Conservation (phyloP, 176 grass and related monocot species). For the Oryza coarctata region DNA sequence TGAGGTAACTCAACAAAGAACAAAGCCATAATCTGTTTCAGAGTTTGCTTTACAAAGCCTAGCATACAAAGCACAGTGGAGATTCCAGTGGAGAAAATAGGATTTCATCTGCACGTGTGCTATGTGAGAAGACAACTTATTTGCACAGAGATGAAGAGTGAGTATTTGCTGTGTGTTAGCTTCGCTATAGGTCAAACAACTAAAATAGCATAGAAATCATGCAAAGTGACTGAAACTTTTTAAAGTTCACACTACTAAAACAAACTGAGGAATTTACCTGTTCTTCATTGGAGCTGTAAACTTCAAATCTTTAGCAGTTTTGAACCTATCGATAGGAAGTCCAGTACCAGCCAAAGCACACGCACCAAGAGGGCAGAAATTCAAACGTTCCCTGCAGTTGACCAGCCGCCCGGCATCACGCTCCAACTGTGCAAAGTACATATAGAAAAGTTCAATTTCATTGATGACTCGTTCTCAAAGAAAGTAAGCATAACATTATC, state of each 20-base stretch:
- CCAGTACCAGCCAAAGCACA: conserved; percentile 98
- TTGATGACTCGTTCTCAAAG: conserved; percentile 6
- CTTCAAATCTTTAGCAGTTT: conserved; percentile 76
- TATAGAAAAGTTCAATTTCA: conserved; percentile 10
- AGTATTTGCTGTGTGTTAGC: background rate
- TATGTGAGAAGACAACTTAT: conserved; percentile 18
- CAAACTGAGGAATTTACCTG: conserved; percentile 52
- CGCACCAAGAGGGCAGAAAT: conserved; percentile 94
- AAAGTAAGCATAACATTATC: background rate
- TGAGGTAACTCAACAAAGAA: background rate
- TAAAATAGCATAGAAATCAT: conserved; percentile 19
- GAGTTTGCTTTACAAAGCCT: background rate
- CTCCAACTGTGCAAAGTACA: conserved; percentile 58
- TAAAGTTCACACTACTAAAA: conserved; percentile 8
- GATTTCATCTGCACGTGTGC: background rate
- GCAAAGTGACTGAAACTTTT: background rate
- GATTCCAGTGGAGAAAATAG: background rate
- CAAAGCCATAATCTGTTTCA: background rate
- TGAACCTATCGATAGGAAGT: conserved; percentile 91
- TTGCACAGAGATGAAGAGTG: background rate
- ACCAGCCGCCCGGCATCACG: conserved; percentile 80
- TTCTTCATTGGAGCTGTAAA: conserved; percentile 96
- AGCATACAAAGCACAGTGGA: no score
- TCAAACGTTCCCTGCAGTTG: conserved; percentile 86
- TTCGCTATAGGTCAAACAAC: conserved; percentile 11